Conservation (phyloP, 2,329 filamentous ascomycete genomes). For the Ascochyta rabiei region DNA sequence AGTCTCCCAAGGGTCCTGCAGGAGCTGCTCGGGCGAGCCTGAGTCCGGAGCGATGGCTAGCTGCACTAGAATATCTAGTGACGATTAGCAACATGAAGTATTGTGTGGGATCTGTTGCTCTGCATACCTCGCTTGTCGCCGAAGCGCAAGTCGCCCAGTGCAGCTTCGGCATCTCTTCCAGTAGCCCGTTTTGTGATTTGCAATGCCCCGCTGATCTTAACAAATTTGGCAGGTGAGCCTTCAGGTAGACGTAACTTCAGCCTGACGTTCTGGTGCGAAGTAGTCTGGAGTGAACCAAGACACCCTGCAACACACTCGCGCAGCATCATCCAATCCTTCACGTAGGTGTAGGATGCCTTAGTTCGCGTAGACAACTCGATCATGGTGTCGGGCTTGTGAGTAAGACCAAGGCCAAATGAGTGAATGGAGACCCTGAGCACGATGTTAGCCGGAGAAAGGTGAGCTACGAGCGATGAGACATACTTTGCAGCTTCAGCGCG, state of each 20-base stretch:
- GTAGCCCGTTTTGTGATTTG: constrained; percentile 97
- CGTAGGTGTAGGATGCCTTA: constrained; percentile 96
- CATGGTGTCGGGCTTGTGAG: constrained; percentile 98
- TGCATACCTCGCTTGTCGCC: constrained; percentile 78
- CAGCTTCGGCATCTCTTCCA: constrained; percentile 90
- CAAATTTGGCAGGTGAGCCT: constrained; percentile 95
- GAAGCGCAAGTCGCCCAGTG: constrained; percentile 88
- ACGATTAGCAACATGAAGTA: constrained; percentile 19
- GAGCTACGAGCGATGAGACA: constrained; percentile 46
- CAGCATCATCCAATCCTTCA: constrained; percentile 99
- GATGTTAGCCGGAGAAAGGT: constrained; percentile 22
- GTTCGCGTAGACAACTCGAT: constrained; percentile 94
- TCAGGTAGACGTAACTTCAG: constrained; percentile 92
- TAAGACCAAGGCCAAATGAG: constrained; percentile 94
- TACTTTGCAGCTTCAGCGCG: constrained; percentile 95
- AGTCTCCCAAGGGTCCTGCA: constrained; percentile 95
- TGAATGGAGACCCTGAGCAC: constrained; percentile 81
- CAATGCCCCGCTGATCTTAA: constrained; percentile 95
- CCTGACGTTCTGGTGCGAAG: constrained; percentile 98
- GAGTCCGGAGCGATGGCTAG: constrained; percentile 90
- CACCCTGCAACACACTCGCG: constrained; percentile 95
- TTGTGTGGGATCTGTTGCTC: neutral
- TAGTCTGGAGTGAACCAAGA: constrained; percentile 86
- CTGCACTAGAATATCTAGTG: constrained; percentile 85
- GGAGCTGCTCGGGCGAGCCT: constrained; percentile 78